Evolutionary conservation across 202 grass and related monocot genomes (phyloP).

Genomic region (Schoenoplectus triqueter): DNA sequence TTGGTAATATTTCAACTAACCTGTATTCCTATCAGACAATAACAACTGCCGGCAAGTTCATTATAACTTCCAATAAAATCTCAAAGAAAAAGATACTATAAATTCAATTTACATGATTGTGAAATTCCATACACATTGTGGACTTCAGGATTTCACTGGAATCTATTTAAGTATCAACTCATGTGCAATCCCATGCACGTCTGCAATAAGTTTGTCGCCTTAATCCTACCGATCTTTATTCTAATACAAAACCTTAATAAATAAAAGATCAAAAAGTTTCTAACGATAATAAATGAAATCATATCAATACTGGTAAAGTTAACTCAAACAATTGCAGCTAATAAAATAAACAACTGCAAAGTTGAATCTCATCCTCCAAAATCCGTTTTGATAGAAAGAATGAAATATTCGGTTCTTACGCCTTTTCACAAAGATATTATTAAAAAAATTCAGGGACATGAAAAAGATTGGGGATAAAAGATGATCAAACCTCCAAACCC

Average conservation of each 20-base stretch:
- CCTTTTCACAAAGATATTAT: not conserved
- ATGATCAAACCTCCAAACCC: constrained; percentile 26
- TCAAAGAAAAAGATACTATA: not conserved
- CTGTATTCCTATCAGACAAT: not conserved
- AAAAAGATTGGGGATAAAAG: constrained; percentile 2
- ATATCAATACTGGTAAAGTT: not conserved
- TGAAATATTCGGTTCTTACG: not conserved
- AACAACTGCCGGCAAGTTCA: not conserved
- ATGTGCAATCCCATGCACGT: not conserved
- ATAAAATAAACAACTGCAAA: not conserved
- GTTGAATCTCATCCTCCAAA: not conserved
- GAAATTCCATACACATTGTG: no score
- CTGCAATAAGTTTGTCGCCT: not conserved
- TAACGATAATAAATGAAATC: no score
- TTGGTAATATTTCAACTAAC: not conserved
- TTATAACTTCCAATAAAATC: not conserved
- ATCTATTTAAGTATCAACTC: not conserved
- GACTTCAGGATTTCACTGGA: not conserved
- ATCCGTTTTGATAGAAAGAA: not conserved
- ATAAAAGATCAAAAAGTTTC: no score
- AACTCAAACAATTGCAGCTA: not conserved
- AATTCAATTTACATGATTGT: not conserved
- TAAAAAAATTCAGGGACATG: not conserved
- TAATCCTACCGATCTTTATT: not conserved
- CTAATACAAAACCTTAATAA: not conserved